Base-by-base conservation (phyloP, 2,329 filamentous ascomycete genomes). In the Penicillium corylophilum region DNA sequence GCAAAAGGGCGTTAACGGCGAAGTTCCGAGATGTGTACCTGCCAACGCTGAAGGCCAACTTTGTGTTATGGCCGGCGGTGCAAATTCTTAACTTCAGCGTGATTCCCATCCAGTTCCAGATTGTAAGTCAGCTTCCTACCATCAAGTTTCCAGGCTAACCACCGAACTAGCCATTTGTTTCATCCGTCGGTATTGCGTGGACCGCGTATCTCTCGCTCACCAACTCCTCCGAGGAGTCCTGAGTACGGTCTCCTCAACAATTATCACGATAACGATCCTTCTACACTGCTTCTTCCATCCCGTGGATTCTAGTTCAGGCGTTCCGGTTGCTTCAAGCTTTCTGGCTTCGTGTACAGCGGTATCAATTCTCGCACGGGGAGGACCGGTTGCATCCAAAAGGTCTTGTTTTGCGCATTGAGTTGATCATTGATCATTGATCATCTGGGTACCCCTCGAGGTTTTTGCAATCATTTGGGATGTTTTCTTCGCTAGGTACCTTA, bases 71-170 rank as follows among this genome's bases (percentile, higher is more conserved):
- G 94, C 94, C 94, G 22, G 84, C 89, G 5, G 94, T 99, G 40
- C 94, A 99, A 76, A 86, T 97, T 57, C 82, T 99, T 76, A 99
- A 99, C 78, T 99, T 99, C 77, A 84, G 93, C 26, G 71, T 97
- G 62, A 90, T 99, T 79, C 94, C 94, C 13, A 87, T 97, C 47
- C 92, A 95, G 69, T 95, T 94, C 72, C 94, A 99, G 74, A 88
- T 99, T 74, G 92, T 96, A 76, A 80, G 90, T 82, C 16, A n/a
- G 16, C 4, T n/a, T 18, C 15, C 29, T 16, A 47, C 60, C 43
- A 13, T 28, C 18, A 6, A 18, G 35, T 9, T 5, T 12, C 18
- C 16, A 29, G 44, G 40, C 52, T 63, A 24, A 63, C 29, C 36
- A 18, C 38, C 5, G 29, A 31, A 40, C 39, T 64, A 96, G 92